Percentiles rank a stretch among this genome's conserved stretches.
These are phyloP conservation scores for Neofusicoccum cordaticola DNA, from an alignment of 2,329 filamentous ascomycete species.

Conservation along the genomic window DNA sequence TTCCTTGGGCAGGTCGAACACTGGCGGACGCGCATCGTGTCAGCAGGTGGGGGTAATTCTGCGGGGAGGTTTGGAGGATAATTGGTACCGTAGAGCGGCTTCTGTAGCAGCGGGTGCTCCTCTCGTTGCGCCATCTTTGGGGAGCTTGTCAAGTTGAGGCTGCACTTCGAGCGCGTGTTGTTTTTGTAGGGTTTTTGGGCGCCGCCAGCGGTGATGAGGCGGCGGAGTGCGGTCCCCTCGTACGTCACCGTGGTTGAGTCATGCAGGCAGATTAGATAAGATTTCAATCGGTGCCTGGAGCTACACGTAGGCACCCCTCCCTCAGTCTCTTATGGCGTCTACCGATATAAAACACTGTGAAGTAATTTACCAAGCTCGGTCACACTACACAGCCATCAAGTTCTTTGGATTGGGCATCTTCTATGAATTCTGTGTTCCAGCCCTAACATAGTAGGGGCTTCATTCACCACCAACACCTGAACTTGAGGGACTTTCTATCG, in stretches of 20 bases:
- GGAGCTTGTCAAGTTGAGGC: background rate
- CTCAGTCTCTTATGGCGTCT: no score
- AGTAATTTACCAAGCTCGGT: no score
- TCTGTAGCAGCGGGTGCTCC: constrained; percentile 29
- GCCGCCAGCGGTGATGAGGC: background rate
- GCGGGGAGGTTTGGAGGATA: background rate
- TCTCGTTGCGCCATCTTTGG: constrained; percentile 19
- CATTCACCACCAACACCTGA: no score
- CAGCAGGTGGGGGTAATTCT: background rate
- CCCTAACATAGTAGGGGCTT: no score
- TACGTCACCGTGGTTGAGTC: constrained; percentile 10
- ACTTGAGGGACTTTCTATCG: no score
- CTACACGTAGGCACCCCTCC: no score
- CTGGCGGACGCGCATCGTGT: constrained; percentile 43
- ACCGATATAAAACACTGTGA: background rate
- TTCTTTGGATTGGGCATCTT: no score
- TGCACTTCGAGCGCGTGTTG: background rate
- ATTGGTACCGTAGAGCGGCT: constrained; percentile 37
- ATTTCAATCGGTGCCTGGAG: background rate
- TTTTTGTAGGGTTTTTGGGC: background rate
- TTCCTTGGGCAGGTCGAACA: constrained; percentile 78
- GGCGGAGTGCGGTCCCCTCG: background rate
- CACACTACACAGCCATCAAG: no score
- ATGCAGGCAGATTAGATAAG: constrained; percentile 7
- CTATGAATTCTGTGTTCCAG: no score